phyloP scores from a whole-genome alignment of 257 asterid species.

The Nicotiana benthamiana region DNA sequence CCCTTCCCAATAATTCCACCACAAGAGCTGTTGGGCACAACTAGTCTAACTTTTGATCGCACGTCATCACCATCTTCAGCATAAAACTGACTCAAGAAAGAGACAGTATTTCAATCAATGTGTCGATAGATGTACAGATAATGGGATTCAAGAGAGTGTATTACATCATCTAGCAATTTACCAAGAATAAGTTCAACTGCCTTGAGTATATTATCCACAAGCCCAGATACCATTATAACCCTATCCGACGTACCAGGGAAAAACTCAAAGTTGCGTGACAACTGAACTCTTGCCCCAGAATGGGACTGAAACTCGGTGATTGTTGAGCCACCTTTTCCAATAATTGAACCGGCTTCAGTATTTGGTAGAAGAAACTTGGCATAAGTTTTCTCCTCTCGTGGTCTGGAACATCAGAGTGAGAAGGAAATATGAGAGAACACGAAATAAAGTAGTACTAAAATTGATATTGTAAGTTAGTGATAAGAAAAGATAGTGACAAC shows the following conservation, averaged over 20 bases:
- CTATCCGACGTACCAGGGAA: slow-evolving; percentile 49
- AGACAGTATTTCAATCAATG: background rate
- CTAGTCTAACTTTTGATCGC: slow-evolving; percentile 59
- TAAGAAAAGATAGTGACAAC: too few species aligned
- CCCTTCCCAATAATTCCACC: slow-evolving; percentile 99
- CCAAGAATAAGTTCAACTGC: slow-evolving; percentile 73
- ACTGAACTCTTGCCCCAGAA: slow-evolving; percentile 88
- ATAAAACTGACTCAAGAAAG: slow-evolving; percentile 48
- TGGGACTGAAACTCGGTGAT: slow-evolving; percentile 81
- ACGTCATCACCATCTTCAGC: slow-evolving; percentile 60
- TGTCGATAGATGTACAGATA: background rate
- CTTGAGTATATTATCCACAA: slow-evolving; percentile 55
- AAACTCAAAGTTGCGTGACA: slow-evolving; percentile 71
- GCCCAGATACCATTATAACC: slow-evolving; percentile 82
- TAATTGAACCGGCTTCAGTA: slow-evolving; percentile 96
- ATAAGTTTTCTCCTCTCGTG: slow-evolving; percentile 71
- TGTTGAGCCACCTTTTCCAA: slow-evolving; percentile 94
- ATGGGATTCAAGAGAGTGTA: background rate
- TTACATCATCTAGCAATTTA: slow-evolving; percentile 79
- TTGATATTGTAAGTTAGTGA: background rate
- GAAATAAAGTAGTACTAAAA: background rate
- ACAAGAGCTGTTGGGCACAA: slow-evolving; percentile 93
- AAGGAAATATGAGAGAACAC: too few species aligned
- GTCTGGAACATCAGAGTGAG: slow-evolving; percentile 24
- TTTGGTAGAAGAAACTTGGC: slow-evolving; percentile 86